A percentile compares a stretch with the other conserved stretches of the same genome.
Evolutionary conservation across 495 filamentous ascomycete species (phyloP).

Genomic region (Oidiodendron maius): DNA sequence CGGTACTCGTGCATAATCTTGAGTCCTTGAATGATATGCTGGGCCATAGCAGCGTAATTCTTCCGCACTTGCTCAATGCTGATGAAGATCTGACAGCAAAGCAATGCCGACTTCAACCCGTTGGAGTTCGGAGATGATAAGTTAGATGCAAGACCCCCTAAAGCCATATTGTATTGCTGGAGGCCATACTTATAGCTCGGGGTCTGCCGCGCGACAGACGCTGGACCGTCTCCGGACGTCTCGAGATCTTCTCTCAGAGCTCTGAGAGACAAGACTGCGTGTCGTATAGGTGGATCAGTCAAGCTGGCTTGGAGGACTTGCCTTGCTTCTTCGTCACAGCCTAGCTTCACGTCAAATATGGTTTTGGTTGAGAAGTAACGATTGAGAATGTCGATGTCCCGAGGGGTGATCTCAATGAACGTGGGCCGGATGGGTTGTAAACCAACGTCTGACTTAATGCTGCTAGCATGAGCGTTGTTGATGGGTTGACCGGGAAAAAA

Average conservation of each 20-base stretch:
- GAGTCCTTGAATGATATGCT: conserved; percentile 43
- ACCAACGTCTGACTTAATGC: conserved; percentile 31
- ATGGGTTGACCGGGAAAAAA: conserved; percentile 19
- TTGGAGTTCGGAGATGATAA: conserved; percentile 16
- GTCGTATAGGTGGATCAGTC: conserved; percentile 29
- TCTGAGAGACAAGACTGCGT: conserved; percentile 32
- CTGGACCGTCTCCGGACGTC: conserved; percentile 20
- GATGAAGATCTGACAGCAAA: conserved; percentile 51
- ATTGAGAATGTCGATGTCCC: conserved; percentile 36
- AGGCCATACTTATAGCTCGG: conserved; percentile 31
- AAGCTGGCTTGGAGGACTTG: conserved; percentile 27
- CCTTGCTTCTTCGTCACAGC: conserved; percentile 34
- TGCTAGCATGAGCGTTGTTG: conserved; percentile 14
- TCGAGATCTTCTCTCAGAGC: conserved; percentile 30
- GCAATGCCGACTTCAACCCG: conserved; percentile 34
- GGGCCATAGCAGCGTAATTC: conserved; percentile 32
- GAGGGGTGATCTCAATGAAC: conserved; percentile 26
- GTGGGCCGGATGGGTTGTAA: conserved; percentile 34
- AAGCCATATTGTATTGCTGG: conserved; percentile 41
- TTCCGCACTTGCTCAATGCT: conserved; percentile 51
- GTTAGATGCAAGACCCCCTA: conserved; percentile 31
- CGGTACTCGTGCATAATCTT: conserved; percentile 28
- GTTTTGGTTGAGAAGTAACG: conserved; percentile 43
- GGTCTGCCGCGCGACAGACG: conserved; percentile 22
- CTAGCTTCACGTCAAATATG: conserved; percentile 47